phyloP scores from a whole-genome alignment of 345 rosid species.

The Sonneratia alba region DNA sequence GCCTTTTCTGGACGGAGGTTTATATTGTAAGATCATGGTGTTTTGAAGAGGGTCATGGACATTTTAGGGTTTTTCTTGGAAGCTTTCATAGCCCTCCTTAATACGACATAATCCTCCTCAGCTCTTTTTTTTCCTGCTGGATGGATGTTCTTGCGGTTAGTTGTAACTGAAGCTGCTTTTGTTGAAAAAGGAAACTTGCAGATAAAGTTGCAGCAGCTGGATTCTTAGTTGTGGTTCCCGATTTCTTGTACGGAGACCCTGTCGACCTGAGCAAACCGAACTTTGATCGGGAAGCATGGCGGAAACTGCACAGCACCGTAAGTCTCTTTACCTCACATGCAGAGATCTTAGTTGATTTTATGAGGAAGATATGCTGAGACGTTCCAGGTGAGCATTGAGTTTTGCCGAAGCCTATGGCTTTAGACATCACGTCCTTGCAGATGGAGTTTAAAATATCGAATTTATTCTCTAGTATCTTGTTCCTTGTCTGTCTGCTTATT shows the following conservation, averaged over 20 bases:
- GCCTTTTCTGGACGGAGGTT: no score
- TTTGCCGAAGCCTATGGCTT: no score
- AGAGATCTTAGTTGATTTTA: no score
- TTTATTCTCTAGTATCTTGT: background rate
- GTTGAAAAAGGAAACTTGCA: conserved; percentile 24
- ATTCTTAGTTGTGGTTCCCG: conserved; percentile 23
- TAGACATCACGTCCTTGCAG: no score
- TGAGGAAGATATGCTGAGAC: no score
- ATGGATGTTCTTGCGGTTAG: background rate
- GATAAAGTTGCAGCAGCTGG: conserved; percentile 28
- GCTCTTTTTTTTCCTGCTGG: background rate
- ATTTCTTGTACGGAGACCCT: conserved; percentile 15
- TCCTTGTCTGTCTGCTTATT: background rate
- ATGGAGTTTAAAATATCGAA: no score
- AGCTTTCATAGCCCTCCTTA: no score
- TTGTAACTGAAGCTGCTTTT: background rate
- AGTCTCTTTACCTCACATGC: background rate
- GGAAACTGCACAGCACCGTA: conserved; percentile 12
- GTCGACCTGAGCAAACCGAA: conserved; percentile 2
- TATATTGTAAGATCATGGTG: no score
- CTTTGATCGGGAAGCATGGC: conserved; percentile 14
- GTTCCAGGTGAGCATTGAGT: no score
- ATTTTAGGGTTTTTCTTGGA: no score
- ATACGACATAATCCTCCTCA: no score
- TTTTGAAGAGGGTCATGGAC: no score